Evolutionary conservation across 768 basidiomycete species (phyloP).

Genomic region (Tylopilus rubrobrunneus): DNA sequence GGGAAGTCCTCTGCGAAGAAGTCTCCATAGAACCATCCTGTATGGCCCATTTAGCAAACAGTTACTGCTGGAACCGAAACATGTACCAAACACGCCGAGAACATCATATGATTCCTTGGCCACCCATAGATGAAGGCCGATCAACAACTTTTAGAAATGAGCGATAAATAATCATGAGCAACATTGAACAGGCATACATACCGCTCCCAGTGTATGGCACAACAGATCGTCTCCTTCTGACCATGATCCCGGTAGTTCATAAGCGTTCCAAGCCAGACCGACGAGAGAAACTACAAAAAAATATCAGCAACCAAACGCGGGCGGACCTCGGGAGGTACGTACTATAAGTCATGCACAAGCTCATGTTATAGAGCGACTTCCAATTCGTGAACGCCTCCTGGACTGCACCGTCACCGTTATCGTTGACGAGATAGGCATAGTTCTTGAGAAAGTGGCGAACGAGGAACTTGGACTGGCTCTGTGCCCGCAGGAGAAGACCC

Average conservation of each 20-base stretch:
- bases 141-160: conserved; percentile 55
- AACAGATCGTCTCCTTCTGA: conserved; percentile 82
- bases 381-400: conserved; percentile 93
- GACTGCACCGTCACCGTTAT: conserved; percentile 73
- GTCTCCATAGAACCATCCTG: conserved; percentile 98
- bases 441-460: conserved; percentile 94
- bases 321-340: conserved; percentile 10
- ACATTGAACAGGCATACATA: conserved; percentile 50
- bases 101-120: conserved; percentile 89
- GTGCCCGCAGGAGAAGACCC: conserved; percentile 78
- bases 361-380: conserved; percentile 90
- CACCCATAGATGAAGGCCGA: conserved; percentile 89
- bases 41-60: background rate
- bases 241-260: conserved; percentile 80
- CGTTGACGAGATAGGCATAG: conserved; percentile 78
- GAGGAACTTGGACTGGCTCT: conserved; percentile 82
- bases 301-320: background rate
- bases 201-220: conserved; percentile 83
- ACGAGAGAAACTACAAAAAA: conserved; percentile 67
- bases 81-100: conserved; percentile 84
- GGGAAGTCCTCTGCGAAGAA: conserved; percentile 97
- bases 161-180: background rate
- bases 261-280: conserved; percentile 87
- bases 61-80: background rate
- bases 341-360: conserved; percentile 95